Percentiles rank a stretch among this genome's conserved stretches.
Conservation (phyloP, 768 basidiomycete genomes). For the Mycena olivaceomarginata region DNA sequence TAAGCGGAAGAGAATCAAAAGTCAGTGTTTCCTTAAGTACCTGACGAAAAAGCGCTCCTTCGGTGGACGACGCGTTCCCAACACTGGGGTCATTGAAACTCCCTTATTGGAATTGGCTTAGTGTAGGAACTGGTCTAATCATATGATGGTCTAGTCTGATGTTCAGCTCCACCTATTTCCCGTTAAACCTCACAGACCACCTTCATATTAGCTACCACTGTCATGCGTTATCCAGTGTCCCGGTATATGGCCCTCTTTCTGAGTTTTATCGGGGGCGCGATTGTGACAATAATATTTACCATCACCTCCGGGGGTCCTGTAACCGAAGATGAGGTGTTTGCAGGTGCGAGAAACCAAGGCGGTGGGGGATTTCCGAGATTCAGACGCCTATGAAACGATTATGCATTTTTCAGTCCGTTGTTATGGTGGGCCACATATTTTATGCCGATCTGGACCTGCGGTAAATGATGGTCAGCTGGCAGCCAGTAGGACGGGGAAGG, state of each 20-base stretch:
- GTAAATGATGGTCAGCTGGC: constrained; percentile 7
- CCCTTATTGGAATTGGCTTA: too few relatives aligned
- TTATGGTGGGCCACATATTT: constrained; percentile 12
- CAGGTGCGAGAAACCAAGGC: background rate
- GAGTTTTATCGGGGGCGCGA: background rate
- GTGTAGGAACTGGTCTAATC: too few relatives aligned
- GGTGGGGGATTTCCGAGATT: background rate
- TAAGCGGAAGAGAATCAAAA: too few relatives aligned
- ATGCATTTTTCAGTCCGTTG: background rate
- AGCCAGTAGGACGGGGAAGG: constrained; percentile 12
- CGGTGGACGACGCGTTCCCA: too few relatives aligned
- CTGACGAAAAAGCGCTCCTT: too few relatives aligned
- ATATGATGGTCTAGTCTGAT: too few relatives aligned
- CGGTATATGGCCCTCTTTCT: background rate
- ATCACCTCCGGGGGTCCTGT: background rate
- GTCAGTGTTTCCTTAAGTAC: too few relatives aligned
- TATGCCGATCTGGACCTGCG: background rate
- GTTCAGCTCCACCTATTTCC: too few relatives aligned
- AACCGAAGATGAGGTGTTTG: constrained; percentile 2
- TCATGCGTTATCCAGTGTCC: background rate
- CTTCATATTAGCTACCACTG: background rate
- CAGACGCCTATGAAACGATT: background rate
- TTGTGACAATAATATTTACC: constrained; percentile 3
- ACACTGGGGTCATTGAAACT: too few relatives aligned
- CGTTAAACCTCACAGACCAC: too few relatives aligned